Evolutionary conservation across 2,329 filamentous ascomycete species (phyloP).

Genomic region (Fusarium xyrophilum): DNA sequence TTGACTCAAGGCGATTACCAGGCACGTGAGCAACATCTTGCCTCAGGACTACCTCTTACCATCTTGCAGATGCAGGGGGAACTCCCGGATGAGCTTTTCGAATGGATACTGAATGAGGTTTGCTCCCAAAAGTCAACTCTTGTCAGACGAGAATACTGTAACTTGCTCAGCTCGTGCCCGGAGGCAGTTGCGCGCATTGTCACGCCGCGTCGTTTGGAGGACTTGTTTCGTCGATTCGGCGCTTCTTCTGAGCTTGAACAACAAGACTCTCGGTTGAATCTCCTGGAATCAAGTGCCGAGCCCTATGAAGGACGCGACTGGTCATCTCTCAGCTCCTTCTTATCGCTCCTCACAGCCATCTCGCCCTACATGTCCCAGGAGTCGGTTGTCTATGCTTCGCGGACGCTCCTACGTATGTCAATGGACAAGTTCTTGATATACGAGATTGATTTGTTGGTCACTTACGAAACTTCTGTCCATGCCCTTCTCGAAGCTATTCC

Average conservation of each 20-base stretch:
- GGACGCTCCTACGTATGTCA: constrained; percentile 61
- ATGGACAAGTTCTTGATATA: constrained; percentile 59
- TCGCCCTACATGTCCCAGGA: constrained; percentile 47
- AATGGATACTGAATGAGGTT: constrained; percentile 70
- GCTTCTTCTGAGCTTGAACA: constrained; percentile 56
- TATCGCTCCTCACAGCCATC: constrained; percentile 51
- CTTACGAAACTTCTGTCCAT: constrained; percentile 53
- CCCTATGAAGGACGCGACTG: constrained; percentile 54
- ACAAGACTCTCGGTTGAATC: constrained; percentile 28
- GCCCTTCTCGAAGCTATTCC: constrained; percentile 54
- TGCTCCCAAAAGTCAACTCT: constrained; percentile 62
- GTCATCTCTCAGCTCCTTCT: constrained; percentile 52
- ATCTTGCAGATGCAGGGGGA: constrained; percentile 46
- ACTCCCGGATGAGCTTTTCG: constrained; percentile 69
- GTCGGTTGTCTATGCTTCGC: constrained; percentile 50
- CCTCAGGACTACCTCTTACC: constrained; percentile 67
- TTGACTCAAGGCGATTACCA: constrained; percentile 53
- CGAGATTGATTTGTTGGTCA: constrained; percentile 50
- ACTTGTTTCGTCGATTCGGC: constrained; percentile 66
- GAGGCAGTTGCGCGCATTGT: constrained; percentile 55
- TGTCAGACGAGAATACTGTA: constrained; percentile 66
- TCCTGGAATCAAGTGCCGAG: constrained; percentile 36
- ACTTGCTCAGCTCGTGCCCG: constrained; percentile 56
- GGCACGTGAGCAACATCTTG: constrained; percentile 64
- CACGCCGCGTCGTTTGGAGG: constrained; percentile 53